Base-by-base conservation (phyloP, 345 rosid species). In the Carallia pectinifolia region DNA sequence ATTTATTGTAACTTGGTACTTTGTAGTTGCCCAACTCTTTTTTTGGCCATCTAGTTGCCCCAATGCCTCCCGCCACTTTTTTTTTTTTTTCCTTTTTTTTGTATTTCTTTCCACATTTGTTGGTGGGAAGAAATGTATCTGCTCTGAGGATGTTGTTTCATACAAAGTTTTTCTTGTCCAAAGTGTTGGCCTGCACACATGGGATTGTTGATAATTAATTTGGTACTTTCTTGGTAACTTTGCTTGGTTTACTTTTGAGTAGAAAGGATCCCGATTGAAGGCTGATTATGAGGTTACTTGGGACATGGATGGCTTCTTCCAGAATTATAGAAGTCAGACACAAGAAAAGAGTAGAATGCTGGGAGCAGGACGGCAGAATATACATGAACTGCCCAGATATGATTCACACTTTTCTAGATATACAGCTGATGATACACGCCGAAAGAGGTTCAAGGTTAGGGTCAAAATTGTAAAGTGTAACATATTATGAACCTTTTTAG, bases 371-470 rank as follows among this genome's bases (percentile, higher is more conserved):
- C 81, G 76, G 62, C 77, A 53, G 30, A 68, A 81, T 68, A 80
- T 78, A 80, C 74, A 77, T 39, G 88, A 85, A 75, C 55, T 77
- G 64, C 61, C 83, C 38, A 86, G 85, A 67, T 66, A 17, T 33
- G 83, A 82, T 60, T 59, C 77, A 54, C 52, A 68, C 40, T 29
- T 3, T 53, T 75, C 92, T 34, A 80, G 68, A 56, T 68, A 73
- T 72, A 71, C 64, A 69, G 70, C 82, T 9, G 88, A 85, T 61
- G 82, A 85, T 61, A 54, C 85, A 53, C 92, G 88, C 36, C 81
- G 91, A 59, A 94, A 90, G 82, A 90, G 97, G 74, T 94, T 94
- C 76, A 87, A 86, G 97, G 98, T 89, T 62, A 71, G 85, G 30
- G 63, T 53, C 58, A 55, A 9, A 69, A 44, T 47, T 47, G 60